phyloP scores from a whole-genome alignment of 257 asterid genomes.

The Coffea eugenioides region DNA sequence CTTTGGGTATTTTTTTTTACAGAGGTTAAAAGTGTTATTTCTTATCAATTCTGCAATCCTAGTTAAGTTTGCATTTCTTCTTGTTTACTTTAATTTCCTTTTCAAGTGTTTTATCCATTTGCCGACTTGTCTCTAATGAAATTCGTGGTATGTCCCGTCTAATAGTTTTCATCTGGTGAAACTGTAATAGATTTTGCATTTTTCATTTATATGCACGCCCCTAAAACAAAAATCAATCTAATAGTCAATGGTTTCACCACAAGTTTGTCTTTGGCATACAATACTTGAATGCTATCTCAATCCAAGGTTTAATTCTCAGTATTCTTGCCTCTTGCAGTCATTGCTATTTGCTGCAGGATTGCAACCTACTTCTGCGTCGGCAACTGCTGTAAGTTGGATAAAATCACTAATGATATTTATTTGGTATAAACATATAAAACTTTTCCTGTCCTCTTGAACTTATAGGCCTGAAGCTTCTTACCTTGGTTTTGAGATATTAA shows the following conservation, averaged over 20 bases:
- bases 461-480: slow-evolving; percentile 8
- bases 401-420: slow-evolving; percentile 15
- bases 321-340: slow-evolving; percentile 75
- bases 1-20: too few species aligned
- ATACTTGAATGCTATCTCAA: slow-evolving; percentile 15
- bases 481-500: slow-evolving; percentile 50
- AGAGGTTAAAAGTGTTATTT: too few species aligned
- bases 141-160: too few species aligned
- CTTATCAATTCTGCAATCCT: too few species aligned
- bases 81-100: too few species aligned
- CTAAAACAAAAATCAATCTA: too few species aligned
- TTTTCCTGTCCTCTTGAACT: not conserved
- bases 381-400: slow-evolving; percentile 99
- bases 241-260: too few species aligned
- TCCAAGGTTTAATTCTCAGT: slow-evolving; percentile 24
- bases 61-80: too few species aligned
- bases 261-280: not conserved
- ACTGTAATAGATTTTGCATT: too few species aligned
- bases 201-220: not conserved
- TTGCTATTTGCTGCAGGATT: slow-evolving; percentile 97
- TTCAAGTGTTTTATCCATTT: too few species aligned
- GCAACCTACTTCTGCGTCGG: slow-evolving; percentile 97
- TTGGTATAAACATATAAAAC: slow-evolving; percentile 10
- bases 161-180: too few species aligned
- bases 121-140: too few species aligned